These are phyloP conservation scores for Verticillium nonalfalfae DNA, from an alignment of 2,329 filamentous ascomycete species.

Conservation along the genomic window DNA sequence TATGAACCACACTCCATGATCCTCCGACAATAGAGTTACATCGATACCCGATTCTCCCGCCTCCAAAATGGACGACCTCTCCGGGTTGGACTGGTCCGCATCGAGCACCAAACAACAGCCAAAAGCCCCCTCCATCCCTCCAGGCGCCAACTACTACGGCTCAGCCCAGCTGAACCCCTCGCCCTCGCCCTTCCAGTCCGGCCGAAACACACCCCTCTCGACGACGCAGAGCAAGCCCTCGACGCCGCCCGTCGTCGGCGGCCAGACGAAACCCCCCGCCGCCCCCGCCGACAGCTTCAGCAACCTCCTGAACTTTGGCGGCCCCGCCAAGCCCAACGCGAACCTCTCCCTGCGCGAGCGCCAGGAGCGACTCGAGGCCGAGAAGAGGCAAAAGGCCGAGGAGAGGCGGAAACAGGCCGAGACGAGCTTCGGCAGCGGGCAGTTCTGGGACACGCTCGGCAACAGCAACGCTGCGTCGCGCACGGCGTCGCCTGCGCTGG, in stretches of 20 bases:
- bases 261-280: slow-evolving; percentile 32
- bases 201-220: slow-evolving; percentile 50
- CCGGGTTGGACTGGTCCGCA: slow-evolving; percentile 52
- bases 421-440: slow-evolving; percentile 68
- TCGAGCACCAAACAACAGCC: slow-evolving; percentile 24
- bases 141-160: slow-evolving; percentile 35
- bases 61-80: slow-evolving; percentile 53
- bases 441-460: slow-evolving; percentile 71
- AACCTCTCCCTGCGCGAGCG: slow-evolving; percentile 76
- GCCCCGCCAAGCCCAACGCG: slow-evolving; percentile 52
- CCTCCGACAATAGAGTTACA: neutral
- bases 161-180: slow-evolving; percentile 50
- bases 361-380: slow-evolving; percentile 58
- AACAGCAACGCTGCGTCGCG: slow-evolving; percentile 40
- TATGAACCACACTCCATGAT: slow-evolving; percentile 5
- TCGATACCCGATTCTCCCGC: neutral
- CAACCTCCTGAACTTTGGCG: slow-evolving; percentile 59
- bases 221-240: slow-evolving; percentile 30
- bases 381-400: slow-evolving; percentile 67
- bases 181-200: slow-evolving; percentile 49
- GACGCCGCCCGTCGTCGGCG: slow-evolving; percentile 23
- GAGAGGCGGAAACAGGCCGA: slow-evolving; percentile 67
- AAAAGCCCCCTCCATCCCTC: slow-evolving; percentile 35
- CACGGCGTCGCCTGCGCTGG: slow-evolving; percentile 35
- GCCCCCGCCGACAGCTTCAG: slow-evolving; percentile 67